phyloP scores from a whole-genome alignment of 768 basidiomycete species.

The Leccinum fibrillosum region DNA sequence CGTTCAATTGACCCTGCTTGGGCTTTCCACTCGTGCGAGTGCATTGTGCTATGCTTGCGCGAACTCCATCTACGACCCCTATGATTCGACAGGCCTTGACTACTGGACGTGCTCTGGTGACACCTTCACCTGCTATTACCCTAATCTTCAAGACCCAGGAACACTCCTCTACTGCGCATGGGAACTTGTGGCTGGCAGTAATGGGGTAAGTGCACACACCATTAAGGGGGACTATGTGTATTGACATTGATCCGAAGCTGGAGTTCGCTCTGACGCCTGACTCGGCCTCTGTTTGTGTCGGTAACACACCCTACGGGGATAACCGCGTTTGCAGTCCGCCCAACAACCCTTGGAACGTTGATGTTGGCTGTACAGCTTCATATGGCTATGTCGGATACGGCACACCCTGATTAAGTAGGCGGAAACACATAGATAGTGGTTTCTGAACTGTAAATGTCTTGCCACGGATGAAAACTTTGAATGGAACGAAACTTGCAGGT shows the following conservation, averaged over 20 bases:
- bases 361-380: not conserved
- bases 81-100: conserved; percentile 1
- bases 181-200: not conserved
- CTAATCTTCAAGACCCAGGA: conserved; percentile 1
- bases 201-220: not conserved
- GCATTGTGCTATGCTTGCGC: conserved; percentile 2
- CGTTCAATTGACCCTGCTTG: not conserved
- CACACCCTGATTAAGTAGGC: no score
- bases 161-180: conserved; percentile 6
- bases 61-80: conserved; percentile 1
- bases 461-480: no score
- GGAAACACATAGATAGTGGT: no score
- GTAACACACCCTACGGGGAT: not conserved
- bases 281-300: conserved; percentile 3
- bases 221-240: not conserved
- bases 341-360: conserved; percentile 6
- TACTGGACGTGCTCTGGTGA: conserved; percentile 9
- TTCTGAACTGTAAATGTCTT: no score
- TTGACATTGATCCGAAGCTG: not conserved
- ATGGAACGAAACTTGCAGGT: no score
- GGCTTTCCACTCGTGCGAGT: not conserved
- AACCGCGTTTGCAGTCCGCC: not conserved
- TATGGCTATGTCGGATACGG: not conserved
- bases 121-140: conserved; percentile 11
- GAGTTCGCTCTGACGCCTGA: not conserved